Conservation (phyloP, 83 land plant species). For the Thuja plicata region DNA sequence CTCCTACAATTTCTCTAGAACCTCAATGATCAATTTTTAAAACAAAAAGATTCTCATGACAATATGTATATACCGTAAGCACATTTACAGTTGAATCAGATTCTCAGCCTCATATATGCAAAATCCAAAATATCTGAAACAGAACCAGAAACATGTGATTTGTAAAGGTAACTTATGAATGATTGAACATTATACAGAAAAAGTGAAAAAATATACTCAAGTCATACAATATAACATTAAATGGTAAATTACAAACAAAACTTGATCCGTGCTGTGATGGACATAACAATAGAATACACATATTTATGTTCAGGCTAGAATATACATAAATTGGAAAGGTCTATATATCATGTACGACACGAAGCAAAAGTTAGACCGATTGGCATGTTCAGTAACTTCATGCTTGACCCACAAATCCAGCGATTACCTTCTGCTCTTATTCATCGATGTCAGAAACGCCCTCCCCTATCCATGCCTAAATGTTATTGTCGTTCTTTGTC, state of each 20-base stretch:
- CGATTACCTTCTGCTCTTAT: background rate
- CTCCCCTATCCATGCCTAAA: background rate
- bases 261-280: background rate
- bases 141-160: background rate
- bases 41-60: background rate
- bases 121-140: background rate
- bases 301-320: background rate
- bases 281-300: background rate
- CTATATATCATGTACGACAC: background rate
- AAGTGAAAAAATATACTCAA: too few relatives aligned
- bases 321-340: background rate
- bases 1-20: background rate
- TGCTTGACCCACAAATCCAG: background rate
- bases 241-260: background rate
- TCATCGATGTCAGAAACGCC: background rate
- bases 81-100: background rate
- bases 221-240: too few relatives aligned
- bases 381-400: too few relatives aligned
- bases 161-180: background rate
- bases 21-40: background rate
- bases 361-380: background rate
- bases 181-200: background rate
- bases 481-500: background rate
- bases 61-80: background rate
- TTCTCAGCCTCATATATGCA: background rate